Base-by-base conservation (phyloP, 2,329 filamentous ascomycete genomes). In the Diaporthe sp. region DNA sequence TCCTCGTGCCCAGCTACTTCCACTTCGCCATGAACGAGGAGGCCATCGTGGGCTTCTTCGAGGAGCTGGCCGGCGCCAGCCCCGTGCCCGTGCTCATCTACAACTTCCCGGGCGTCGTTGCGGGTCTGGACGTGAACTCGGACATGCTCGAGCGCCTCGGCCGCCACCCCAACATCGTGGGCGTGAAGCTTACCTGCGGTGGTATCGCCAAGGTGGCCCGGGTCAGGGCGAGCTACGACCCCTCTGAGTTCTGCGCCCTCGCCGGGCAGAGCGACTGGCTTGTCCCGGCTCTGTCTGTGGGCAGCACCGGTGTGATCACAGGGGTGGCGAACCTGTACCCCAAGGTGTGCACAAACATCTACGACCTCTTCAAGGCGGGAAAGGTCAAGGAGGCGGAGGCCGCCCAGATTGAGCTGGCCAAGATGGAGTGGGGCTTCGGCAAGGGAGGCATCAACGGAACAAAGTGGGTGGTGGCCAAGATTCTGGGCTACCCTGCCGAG, bases 181-280 rank as follows among this genome's bases (percentile, higher is more conserved):
- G 92, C 42, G 90, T 92, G 71, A 94, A 94, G 85, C 85, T 94
- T 73, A 94, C 93, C 3, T 94, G 93, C 80, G 93, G 92, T 15
- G 91, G 90, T 79, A 93, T 93, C 44, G 92, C 91, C 68, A 94
- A 94, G 83, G 88, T 94, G 62, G 89, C 90, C 1, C 87, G 92
- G 9, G 86, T 94, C 2, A 76, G 81, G 22, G 84, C 84, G 0
- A 77, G 81, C 74, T 84, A 92, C 77, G 81, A 86, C 0, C 83
- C 88, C 0, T 84, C 88, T 1, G 82, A 88, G 10, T 95, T 95
- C 80, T 89, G 92, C 1, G 90, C 91, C 0, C 94, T 91, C 79
- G 93, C 92, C 0, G 94, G 93, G 0, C 93, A 94, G 83, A 90
- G 89, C 4, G 93, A 95, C 80, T 95, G 93, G 82, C 83, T 94